phyloP scores from a whole-genome alignment of 441 rosid genomes.

The Manihot esculenta region DNA sequence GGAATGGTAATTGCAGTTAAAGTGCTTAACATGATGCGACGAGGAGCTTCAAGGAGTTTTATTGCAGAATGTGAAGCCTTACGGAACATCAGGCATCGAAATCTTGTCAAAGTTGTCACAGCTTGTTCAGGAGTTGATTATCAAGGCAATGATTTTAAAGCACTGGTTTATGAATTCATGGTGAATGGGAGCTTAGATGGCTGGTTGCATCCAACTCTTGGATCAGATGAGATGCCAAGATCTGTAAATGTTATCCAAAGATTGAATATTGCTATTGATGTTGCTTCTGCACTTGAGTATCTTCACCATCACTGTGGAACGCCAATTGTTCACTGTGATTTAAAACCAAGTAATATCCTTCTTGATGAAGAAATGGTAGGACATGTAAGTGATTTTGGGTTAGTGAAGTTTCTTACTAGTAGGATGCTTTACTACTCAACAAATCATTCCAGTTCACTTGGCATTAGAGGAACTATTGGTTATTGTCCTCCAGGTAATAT shows the following conservation, averaged over 20 bases:
- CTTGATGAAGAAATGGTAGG: conserved; percentile 9
- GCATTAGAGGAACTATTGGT: conserved; percentile 5
- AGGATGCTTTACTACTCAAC: neutral
- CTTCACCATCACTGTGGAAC: neutral
- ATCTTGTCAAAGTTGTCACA: conserved; percentile 1
- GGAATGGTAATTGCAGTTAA: neutral
- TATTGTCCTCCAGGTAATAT: conserved; percentile 10
- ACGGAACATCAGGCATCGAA: conserved; percentile 9
- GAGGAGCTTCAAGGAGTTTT: conserved; percentile 13
- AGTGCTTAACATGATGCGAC: conserved; percentile 4
- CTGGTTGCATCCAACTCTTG: neutral
- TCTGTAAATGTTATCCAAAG: neutral
- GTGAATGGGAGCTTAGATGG: conserved; percentile 1
- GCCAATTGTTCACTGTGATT: conserved; percentile 7
- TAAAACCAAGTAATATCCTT: conserved; percentile 11
- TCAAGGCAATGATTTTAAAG: conserved; percentile 11
- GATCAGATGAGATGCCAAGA: neutral
- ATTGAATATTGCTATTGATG: conserved; percentile 7
- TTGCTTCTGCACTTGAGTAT: conserved; percentile 13
- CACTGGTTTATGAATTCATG: conserved; percentile 13
- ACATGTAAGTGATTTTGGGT: conserved; percentile 13
- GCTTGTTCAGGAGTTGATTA: conserved; percentile 11
- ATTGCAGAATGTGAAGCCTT: conserved; percentile 5
- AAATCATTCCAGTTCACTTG: neutral
- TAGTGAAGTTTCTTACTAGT: neutral